Percentiles rank a stretch among this genome's conserved stretches.
phyloP scores from a whole-genome alignment of 1,284 basidiomycete species.

The Laetiporus sulphureus region DNA sequence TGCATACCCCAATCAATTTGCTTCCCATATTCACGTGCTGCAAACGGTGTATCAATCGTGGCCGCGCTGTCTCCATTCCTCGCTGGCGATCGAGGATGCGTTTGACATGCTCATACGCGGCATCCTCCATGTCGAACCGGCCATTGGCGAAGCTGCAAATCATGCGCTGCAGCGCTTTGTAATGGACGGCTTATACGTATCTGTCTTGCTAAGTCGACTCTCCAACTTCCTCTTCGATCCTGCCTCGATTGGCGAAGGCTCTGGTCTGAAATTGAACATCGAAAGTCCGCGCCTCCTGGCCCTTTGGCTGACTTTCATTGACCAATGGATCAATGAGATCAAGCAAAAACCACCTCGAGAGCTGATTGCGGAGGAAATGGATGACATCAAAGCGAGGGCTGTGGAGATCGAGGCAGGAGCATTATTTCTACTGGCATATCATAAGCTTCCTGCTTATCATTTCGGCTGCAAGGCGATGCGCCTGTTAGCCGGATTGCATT shows the following conservation, averaged over 20 bases:
- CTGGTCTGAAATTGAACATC: constrained; percentile 54
- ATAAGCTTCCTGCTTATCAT: constrained; percentile 39
- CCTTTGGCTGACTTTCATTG: constrained; percentile 74
- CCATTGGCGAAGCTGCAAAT: constrained; percentile 63
- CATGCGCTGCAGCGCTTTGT: constrained; percentile 73
- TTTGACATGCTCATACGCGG: constrained; percentile 80
- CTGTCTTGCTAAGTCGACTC: constrained; percentile 64
- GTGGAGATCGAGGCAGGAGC: constrained; percentile 68
- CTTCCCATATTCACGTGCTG: constrained; percentile 68
- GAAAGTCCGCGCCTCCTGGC: constrained; percentile 60
- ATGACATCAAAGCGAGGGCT: constrained; percentile 34
- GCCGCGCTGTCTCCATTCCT: constrained; percentile 71
- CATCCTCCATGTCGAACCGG: constrained; percentile 79
- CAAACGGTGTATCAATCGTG: constrained; percentile 80
- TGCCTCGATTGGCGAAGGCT: constrained; percentile 60
- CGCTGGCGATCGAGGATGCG: constrained; percentile 51
- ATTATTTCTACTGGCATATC: constrained; percentile 76
- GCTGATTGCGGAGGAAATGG: constrained; percentile 35
- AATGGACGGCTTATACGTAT: constrained; percentile 49
- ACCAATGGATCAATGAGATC: constrained; percentile 56
- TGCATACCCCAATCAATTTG: constrained; percentile 61
- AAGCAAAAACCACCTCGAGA: constrained; percentile 32
- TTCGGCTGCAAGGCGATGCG: constrained; percentile 59
- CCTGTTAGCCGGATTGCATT: constrained; percentile 29
- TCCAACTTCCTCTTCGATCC: constrained; percentile 78